These are phyloP conservation scores for Coriaria nepalensis DNA, from an alignment of 306 rosid genomes.

Conservation along the genomic window DNA sequence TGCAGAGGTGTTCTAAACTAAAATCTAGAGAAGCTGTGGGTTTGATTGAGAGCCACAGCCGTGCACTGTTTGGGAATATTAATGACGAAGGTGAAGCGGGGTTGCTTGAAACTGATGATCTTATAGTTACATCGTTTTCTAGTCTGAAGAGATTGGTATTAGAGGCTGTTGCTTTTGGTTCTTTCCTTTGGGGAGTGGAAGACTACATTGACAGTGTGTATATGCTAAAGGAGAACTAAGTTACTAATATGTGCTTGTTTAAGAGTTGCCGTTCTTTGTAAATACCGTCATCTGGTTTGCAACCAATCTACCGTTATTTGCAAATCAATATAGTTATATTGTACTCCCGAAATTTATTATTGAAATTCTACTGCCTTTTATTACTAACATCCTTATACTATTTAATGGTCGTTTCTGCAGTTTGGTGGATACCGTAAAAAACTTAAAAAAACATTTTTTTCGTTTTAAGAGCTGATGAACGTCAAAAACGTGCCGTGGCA, in stretches of 20 bases:
- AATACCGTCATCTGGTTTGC: no score
- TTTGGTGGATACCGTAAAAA: no score
- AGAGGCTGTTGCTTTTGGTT: constrained; percentile 97
- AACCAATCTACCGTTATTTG: no score
- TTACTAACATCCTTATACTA: no score
- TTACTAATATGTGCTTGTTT: background rate
- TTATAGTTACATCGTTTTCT: constrained; percentile 72
- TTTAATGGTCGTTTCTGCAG: no score
- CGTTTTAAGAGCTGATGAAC: no score
- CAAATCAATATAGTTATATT: no score
- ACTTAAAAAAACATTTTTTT: no score
- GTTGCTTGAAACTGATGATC: constrained; percentile 35
- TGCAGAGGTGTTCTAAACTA: constrained; percentile 68
- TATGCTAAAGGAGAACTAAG: constrained; percentile 63
- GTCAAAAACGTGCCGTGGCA: no score
- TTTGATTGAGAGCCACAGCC: constrained; percentile 55
- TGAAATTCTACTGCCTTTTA: no score
- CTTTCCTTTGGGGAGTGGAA: constrained; percentile 89
- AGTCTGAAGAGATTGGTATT: constrained; percentile 80
- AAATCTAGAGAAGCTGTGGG: constrained; percentile 65
- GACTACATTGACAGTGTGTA: constrained; percentile 60
- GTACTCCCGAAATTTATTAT: no score
- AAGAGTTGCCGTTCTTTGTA: no score
- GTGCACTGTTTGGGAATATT: constrained; percentile 48
- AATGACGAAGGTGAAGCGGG: constrained; percentile 16